Percentiles rank a stretch among this genome's conserved stretches.
These are phyloP conservation scores for Ogataea methanolica DNA, from an alignment of 805 yeast species.

Conservation along the genomic window DNA sequence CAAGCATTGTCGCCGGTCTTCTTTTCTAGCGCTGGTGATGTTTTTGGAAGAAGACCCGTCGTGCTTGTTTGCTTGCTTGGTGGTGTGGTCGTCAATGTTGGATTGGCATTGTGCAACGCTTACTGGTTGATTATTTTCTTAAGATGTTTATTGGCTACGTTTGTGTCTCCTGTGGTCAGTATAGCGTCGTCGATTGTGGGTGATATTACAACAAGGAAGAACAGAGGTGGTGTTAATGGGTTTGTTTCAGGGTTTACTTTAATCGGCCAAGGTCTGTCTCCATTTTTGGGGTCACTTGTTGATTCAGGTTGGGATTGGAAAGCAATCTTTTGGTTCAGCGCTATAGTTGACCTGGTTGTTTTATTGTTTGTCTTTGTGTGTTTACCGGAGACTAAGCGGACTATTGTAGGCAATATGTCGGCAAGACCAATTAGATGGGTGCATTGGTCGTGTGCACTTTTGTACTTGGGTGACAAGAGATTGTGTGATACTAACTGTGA, in stretches of 20 bases:
- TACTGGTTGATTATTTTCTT: slow-evolving; percentile 62
- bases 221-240: slow-evolving; percentile 71
- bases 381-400: slow-evolving; percentile 74
- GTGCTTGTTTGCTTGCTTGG: slow-evolving; percentile 49
- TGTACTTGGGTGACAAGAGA: slow-evolving; percentile 25
- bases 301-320: slow-evolving; percentile 65
- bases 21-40: slow-evolving; percentile 65
- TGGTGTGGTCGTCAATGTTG: slow-evolving; percentile 60
- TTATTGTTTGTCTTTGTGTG: slow-evolving; percentile 29
- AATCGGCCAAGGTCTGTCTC: slow-evolving; percentile 75
- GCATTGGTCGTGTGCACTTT: slow-evolving; percentile 43
- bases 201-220: slow-evolving; percentile 59
- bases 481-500: slow-evolving; percentile 27
- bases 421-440: slow-evolving; percentile 41
- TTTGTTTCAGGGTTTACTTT: slow-evolving; percentile 58
- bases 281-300: slow-evolving; percentile 56
- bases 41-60: slow-evolving; percentile 67
- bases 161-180: slow-evolving; percentile 72
- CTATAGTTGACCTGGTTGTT: slow-evolving; percentile 55
- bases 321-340: slow-evolving; percentile 71
- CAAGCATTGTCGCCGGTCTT: slow-evolving; percentile 77
- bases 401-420: slow-evolving; percentile 73
- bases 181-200: slow-evolving; percentile 68
- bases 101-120: slow-evolving; percentile 52
- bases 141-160: slow-evolving; percentile 73